Conservation (phyloP, 2,329 filamentous ascomycete genomes). For the Sphaerulina populicola region DNA sequence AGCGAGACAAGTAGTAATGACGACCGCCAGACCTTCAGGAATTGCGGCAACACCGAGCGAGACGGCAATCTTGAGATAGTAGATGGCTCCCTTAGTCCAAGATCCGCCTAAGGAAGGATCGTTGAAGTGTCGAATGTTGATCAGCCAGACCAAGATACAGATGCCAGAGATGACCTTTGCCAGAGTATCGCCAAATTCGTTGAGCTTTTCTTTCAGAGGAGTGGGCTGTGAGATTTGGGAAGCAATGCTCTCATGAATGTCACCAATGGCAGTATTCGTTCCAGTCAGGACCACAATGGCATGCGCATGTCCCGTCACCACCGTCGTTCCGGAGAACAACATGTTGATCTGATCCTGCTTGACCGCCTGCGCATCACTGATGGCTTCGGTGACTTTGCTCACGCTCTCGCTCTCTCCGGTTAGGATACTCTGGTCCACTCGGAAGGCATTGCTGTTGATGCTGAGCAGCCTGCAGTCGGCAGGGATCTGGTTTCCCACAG, state of each 20-base stretch:
- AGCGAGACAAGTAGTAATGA: conserved; percentile 97
- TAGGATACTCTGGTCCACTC: conserved; percentile 90
- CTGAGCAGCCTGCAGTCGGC: conserved; percentile 85
- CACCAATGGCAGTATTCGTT: conserved; percentile 84
- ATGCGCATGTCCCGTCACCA: conserved; percentile 86
- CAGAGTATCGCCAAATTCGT: conserved; percentile 91
- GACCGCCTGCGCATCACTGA: conserved; percentile 75
- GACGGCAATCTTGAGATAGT: conserved; percentile 98
- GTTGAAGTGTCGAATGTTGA: conserved; percentile 95
- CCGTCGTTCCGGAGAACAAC: conserved; percentile 95
- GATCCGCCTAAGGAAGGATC: conserved; percentile 79
- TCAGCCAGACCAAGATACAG: conserved; percentile 92
- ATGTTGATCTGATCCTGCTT: conserved; percentile 98
- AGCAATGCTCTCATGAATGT: conserved; percentile 97
- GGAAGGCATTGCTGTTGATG: conserved; percentile 95
- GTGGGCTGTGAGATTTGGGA: conserved; percentile 97
- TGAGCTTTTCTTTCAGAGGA: conserved; percentile 95
- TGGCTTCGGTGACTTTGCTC: conserved; percentile 62
- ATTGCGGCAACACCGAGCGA: conserved; percentile 97
- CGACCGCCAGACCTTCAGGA: conserved; percentile 91
- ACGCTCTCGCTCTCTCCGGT: conserved; percentile 98
- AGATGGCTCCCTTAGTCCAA: conserved; percentile 95
- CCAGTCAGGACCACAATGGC: conserved; percentile 88
- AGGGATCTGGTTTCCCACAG: conserved; percentile 86
- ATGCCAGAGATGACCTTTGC: conserved; percentile 98